phyloP scores from a whole-genome alignment of 352 stramenopile species.

The Globisporangium apiculatum region DNA sequence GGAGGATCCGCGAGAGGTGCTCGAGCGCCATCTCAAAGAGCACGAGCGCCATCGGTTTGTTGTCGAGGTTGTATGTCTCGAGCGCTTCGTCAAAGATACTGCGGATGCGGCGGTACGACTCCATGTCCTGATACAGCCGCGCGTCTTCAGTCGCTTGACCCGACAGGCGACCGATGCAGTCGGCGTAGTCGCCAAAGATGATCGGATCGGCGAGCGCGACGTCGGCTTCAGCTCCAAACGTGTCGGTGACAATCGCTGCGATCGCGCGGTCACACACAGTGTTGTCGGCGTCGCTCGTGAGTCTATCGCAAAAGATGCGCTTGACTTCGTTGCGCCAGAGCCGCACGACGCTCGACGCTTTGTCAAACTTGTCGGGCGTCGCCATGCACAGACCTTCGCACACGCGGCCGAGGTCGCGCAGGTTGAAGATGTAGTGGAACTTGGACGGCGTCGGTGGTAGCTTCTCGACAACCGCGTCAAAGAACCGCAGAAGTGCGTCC shows the following conservation, averaged over 20 bases:
- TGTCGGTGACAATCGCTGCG: constrained; percentile 56
- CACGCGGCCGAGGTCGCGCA: constrained; percentile 91
- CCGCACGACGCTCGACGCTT: constrained; percentile 61
- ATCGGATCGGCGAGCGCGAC: constrained; percentile 68
- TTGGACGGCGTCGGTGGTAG: constrained; percentile 91
- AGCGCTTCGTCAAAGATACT: constrained; percentile 92
- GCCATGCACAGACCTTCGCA: constrained; percentile 93
- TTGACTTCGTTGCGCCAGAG: constrained; percentile 93
- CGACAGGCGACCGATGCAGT: constrained; percentile 72
- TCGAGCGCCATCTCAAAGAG: constrained; percentile 95
- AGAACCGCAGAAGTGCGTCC: constrained; percentile 82
- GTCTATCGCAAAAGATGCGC: constrained; percentile 91
- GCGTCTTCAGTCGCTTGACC: constrained; percentile 68
- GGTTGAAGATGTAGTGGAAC: constrained; percentile 97
- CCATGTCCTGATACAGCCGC: constrained; percentile 92
- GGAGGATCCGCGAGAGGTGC: constrained; percentile 89
- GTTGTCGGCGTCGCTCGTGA: constrained; percentile 86
- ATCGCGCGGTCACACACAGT: constrained; percentile 77
- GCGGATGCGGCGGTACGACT: constrained; percentile 85
- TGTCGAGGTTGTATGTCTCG: constrained; percentile 92
- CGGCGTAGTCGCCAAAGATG: constrained; percentile 92
- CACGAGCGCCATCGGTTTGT: constrained; percentile 93
- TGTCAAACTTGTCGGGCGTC: constrained; percentile 86
- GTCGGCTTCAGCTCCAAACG: constrained; percentile 63
- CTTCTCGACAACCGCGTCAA: constrained; percentile 87